Evolutionary conservation across 768 basidiomycete species (phyloP).

Genomic region (Naematelia aurantialba): DNA sequence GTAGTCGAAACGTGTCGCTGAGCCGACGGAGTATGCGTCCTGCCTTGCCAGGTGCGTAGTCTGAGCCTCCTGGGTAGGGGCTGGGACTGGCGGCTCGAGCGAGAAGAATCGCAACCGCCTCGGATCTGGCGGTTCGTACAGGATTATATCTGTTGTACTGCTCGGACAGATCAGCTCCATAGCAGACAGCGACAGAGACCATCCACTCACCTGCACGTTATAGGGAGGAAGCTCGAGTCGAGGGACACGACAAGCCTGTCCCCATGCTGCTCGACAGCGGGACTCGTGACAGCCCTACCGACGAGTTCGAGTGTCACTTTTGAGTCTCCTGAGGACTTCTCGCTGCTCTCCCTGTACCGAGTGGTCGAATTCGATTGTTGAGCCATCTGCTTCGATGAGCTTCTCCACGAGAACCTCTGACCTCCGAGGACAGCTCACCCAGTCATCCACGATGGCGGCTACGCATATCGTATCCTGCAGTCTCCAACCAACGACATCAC

Average conservation of each 20-base stretch:
- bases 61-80: slow-evolving; percentile 19
- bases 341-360: background rate
- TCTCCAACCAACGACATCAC: slow-evolving; percentile 26
- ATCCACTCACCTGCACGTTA: background rate
- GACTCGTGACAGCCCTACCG: background rate
- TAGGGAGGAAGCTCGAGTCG: background rate
- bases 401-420: background rate
- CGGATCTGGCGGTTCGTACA: slow-evolving; percentile 59
- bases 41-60: slow-evolving; percentile 28
- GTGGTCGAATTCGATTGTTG: background rate
- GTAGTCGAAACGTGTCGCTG: no score
- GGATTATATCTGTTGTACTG: slow-evolving; percentile 48
- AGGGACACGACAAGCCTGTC: slow-evolving; percentile 6
- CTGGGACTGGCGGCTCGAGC: slow-evolving; percentile 51
- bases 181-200: background rate
- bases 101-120: slow-evolving; percentile 65
- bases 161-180: slow-evolving; percentile 3
- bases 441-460: slow-evolving; percentile 22
- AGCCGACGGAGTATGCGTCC: slow-evolving; percentile 14
- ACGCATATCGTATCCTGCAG: slow-evolving; percentile 18
- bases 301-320: background rate
- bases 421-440: slow-evolving; percentile 9
- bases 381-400: background rate
- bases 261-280: background rate
- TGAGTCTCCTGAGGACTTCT: background rate